Evolutionary conservation across 257 asterid species (phyloP).

Genomic region (Nicotiana obtusifolia): DNA sequence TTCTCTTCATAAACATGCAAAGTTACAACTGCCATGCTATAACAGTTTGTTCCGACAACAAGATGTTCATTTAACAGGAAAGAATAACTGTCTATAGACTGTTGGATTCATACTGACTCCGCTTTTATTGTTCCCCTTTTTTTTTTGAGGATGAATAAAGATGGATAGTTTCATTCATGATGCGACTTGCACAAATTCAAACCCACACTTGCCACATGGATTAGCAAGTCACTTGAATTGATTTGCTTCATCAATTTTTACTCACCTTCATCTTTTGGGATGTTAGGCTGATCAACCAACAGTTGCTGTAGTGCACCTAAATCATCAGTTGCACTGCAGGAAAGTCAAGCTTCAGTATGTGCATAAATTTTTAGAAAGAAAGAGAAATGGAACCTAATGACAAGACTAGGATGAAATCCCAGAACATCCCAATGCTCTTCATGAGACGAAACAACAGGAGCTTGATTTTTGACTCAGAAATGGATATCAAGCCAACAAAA

Average conservation of each 20-base stretch:
- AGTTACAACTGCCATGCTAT: background rate
- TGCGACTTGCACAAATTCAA: background rate
- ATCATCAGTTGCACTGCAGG: slow-evolving; percentile 52
- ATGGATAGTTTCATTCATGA: background rate
- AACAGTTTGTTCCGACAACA: background rate
- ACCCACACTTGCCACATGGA: background rate
- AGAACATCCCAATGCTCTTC: background rate
- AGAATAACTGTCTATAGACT: background rate
- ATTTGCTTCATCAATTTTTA: background rate
- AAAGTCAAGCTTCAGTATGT: background rate
- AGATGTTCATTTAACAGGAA: background rate
- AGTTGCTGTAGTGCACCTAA: slow-evolving; percentile 55
- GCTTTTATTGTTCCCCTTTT: background rate
- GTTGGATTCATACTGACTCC: background rate
- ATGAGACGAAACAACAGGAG: background rate
- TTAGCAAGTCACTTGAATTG: background rate
- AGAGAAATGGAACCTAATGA: background rate
- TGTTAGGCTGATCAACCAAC: slow-evolving; percentile 79
- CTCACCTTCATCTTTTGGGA: slow-evolving; percentile 70
- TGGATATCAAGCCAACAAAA: background rate
- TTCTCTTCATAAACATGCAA: background rate
- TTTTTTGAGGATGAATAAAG: background rate
- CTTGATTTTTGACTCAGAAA: background rate
- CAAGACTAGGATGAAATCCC: background rate
- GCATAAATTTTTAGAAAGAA: background rate